Evolutionary conservation across 2,329 filamentous ascomycete genomes (phyloP).

Genomic region (Chrysoporthe cubensis): DNA sequence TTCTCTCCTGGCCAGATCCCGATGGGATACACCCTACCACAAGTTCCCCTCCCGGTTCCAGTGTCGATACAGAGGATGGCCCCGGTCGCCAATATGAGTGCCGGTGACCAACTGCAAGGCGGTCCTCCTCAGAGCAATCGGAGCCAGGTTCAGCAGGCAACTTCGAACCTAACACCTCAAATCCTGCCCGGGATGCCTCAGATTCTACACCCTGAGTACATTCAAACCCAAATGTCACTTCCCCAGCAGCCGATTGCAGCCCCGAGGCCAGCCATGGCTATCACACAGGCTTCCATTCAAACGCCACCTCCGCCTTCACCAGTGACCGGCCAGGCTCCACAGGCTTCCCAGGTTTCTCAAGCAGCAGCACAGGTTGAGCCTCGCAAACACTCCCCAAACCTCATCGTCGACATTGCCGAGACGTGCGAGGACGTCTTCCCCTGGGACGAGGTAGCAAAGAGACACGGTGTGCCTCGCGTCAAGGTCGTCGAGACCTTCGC

Average conservation of each 20-base stretch:
- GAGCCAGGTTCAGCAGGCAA: neutral
- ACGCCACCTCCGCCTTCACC: conserved; percentile 6
- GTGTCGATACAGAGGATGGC: conserved; percentile 18
- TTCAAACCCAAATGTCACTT: conserved; percentile 3
- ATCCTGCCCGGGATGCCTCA: neutral
- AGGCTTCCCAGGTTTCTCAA: conserved; percentile 30
- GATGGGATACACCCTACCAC: conserved; percentile 20
- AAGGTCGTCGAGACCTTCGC: conserved; percentile 52
- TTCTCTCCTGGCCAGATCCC: conserved; percentile 18
- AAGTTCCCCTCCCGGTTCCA: conserved; percentile 9
- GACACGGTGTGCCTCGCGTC: conserved; percentile 47
- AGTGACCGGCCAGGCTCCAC: conserved; percentile 1
- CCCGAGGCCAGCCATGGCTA: conserved; percentile 3
- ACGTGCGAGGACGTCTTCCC: conserved; percentile 52
- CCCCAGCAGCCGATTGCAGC: conserved; percentile 5
- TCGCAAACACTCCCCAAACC: conserved; percentile 42
- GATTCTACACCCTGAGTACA: conserved; percentile 2
- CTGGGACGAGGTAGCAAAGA: conserved; percentile 49
- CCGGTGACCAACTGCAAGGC: conserved; percentile 1
- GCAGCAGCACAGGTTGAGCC: conserved; percentile 32
- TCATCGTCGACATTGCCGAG: conserved; percentile 54
- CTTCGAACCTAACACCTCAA: neutral
- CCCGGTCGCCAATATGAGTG: conserved; percentile 6
- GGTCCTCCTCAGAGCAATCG: neutral
- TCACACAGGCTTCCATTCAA: conserved; percentile 3